A percentile compares a stretch with the other conserved stretches of the same genome.
Evolutionary conservation across 2,329 filamentous ascomycete genomes (phyloP).

Genomic region (Fusarium multiceps): DNA sequence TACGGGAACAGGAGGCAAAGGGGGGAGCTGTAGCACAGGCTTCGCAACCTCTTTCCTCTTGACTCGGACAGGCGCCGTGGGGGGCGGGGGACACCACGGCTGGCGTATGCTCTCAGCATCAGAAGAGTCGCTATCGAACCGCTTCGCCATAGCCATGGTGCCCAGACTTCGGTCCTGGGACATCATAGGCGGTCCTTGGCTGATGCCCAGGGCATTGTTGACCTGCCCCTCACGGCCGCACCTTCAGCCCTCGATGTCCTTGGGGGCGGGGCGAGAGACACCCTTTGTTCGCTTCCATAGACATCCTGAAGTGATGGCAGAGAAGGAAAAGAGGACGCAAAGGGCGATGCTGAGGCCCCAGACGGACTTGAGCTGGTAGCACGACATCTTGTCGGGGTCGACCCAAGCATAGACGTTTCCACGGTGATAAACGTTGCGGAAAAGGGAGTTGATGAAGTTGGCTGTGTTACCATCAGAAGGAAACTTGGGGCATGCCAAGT

Average conservation of each 20-base stretch:
- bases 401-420: slow-evolving; percentile 58
- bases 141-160: slow-evolving; percentile 52
- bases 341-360: slow-evolving; percentile 88
- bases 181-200: slow-evolving; percentile 31
- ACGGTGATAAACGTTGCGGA: slow-evolving; percentile 54
- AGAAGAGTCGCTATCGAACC: slow-evolving; percentile 49
- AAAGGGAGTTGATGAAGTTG: slow-evolving; percentile 58
- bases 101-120: slow-evolving; percentile 45
- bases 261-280: slow-evolving; percentile 49
- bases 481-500: slow-evolving; percentile 74
- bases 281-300: slow-evolving; percentile 71
- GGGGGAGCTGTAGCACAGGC: slow-evolving; percentile 48
- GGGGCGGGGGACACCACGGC: slow-evolving; percentile 51
- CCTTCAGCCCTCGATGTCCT: slow-evolving; percentile 63
- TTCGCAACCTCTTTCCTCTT: slow-evolving; percentile 43
- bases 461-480: slow-evolving; percentile 56
- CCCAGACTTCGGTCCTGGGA: slow-evolving; percentile 52
- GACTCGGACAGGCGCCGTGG: slow-evolving; percentile 50
- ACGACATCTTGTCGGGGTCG: slow-evolving; percentile 69
- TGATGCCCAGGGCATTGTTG: slow-evolving; percentile 30
- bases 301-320: slow-evolving; percentile 66
- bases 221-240: slow-evolving; percentile 56
- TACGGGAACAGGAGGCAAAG: slow-evolving; percentile 45
- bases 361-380: slow-evolving; percentile 85
- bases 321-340: slow-evolving; percentile 76